Evolutionary conservation across 768 basidiomycete species (phyloP).

Genomic region (Russula virescens): DNA sequence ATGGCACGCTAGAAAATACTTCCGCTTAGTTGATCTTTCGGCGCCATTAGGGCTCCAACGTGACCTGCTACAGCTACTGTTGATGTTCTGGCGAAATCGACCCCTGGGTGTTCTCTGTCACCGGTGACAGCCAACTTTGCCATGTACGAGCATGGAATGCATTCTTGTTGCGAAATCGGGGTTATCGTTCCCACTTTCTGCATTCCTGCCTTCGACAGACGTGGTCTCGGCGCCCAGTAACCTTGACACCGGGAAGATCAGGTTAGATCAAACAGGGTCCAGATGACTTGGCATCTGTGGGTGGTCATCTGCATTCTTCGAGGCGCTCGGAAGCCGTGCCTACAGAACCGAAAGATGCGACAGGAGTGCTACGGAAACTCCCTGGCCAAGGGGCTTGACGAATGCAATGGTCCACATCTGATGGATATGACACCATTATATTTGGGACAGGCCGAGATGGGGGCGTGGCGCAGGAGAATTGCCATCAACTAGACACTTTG

Average conservation of each 20-base stretch:
- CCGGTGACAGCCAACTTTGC: constrained; percentile 1
- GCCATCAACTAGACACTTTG: constrained; percentile 13
- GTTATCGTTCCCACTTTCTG: neutral
- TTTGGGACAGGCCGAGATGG: constrained; percentile 6
- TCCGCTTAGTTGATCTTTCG: constrained; percentile 9
- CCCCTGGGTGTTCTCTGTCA: constrained; percentile 3
- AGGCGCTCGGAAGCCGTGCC: constrained; percentile 16
- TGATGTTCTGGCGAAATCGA: neutral
- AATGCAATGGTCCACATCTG: constrained; percentile 3
- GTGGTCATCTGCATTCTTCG: constrained; percentile 5
- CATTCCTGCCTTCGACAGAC: neutral
- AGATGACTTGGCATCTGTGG: constrained; percentile 7
- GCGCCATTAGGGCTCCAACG: constrained; percentile 8
- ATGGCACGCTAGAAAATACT: constrained; percentile 1
- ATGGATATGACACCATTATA: constrained; percentile 7
- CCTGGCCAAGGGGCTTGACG: neutral
- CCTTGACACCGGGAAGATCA: constrained; percentile 17
- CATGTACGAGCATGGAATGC: neutral
- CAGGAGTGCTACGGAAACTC: neutral
- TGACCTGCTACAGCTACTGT: constrained; percentile 7
- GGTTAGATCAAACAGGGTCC: constrained; percentile 7
- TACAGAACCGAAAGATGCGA: neutral
- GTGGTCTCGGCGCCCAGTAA: constrained; percentile 13
- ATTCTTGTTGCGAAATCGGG: neutral
- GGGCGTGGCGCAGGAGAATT: constrained; percentile 6